Evolutionary conservation across 306 rosid species (phyloP).

Genomic region (Fagus sylvatica): DNA sequence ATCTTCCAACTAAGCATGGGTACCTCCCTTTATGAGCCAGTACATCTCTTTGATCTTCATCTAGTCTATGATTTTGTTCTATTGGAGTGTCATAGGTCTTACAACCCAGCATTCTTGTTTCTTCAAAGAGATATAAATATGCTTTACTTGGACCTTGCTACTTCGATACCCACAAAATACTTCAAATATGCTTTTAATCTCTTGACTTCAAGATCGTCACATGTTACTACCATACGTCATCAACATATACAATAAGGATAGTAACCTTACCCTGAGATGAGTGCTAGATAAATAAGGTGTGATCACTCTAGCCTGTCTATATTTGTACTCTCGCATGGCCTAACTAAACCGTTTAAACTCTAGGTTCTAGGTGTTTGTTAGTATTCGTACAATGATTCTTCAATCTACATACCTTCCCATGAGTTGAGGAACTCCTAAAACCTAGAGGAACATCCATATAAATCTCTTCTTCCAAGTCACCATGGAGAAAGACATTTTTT

Average conservation of each 20-base stretch:
- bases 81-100: neutral
- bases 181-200: neutral
- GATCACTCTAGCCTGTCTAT: too few species aligned
- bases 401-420: neutral
- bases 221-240: neutral
- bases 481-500: neutral
- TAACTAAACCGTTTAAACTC: neutral
- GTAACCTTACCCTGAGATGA: too few species aligned
- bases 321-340: neutral
- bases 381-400: too few species aligned
- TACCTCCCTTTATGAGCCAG: neutral
- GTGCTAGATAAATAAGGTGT: too few species aligned
- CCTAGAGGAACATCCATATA: neutral
- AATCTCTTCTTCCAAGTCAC: neutral
- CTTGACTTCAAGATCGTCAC: neutral
- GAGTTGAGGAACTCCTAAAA: neutral
- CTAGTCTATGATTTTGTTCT: neutral
- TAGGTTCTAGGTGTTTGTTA: neutral
- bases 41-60: neutral
- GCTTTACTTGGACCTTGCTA: neutral
- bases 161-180: neutral
- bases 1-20: neutral
- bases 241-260: too few species aligned
- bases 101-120: neutral
- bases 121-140: neutral